A percentile compares a stretch with the other conserved stretches of the same genome.
phyloP scores from a whole-genome alignment of 768 basidiomycete species.

The Panellus pusillus region DNA sequence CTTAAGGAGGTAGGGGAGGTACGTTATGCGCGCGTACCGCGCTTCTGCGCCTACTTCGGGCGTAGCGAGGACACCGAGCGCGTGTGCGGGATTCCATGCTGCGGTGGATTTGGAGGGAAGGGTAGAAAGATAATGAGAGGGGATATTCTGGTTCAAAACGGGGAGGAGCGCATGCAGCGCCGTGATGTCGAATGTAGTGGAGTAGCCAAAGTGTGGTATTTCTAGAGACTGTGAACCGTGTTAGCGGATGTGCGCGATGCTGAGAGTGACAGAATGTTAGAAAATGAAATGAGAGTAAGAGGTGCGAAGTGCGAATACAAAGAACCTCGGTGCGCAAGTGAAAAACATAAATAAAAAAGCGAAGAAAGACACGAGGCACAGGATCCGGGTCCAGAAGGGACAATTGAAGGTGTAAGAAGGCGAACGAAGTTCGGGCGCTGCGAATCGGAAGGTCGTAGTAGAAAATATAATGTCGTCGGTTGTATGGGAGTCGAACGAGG shows the following conservation, averaged over 20 bases:
- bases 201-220: constrained; percentile 87
- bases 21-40: constrained; percentile 69
- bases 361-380: too few species aligned
- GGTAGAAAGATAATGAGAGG: constrained; percentile 46
- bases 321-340: too few species aligned
- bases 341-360: too few species aligned
- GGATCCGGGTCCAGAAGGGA: too few species aligned
- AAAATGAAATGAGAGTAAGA: too few species aligned
- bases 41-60: constrained; percentile 49
- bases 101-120: constrained; percentile 19
- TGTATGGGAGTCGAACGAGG: too few species aligned
- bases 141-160: constrained; percentile 67
- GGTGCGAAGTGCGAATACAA: too few species aligned
- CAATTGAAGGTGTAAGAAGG: too few species aligned
- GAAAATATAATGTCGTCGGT: too few species aligned
- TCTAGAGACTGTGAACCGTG: constrained; percentile 61
- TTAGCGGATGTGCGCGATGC: not conserved
- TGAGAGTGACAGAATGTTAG: not conserved
- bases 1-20: constrained; percentile 83
- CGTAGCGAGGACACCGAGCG: constrained; percentile 39
- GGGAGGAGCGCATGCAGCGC: constrained; percentile 63
- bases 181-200: constrained; percentile 75
- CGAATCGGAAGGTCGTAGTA: too few species aligned
- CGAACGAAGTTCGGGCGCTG: too few species aligned
- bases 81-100: constrained; percentile 37